Evolutionary conservation across 2,329 filamentous ascomycete genomes (phyloP), one percentile per base, ranked within the genome.

Genomic region (Elsinoe fawcettii): DNA sequence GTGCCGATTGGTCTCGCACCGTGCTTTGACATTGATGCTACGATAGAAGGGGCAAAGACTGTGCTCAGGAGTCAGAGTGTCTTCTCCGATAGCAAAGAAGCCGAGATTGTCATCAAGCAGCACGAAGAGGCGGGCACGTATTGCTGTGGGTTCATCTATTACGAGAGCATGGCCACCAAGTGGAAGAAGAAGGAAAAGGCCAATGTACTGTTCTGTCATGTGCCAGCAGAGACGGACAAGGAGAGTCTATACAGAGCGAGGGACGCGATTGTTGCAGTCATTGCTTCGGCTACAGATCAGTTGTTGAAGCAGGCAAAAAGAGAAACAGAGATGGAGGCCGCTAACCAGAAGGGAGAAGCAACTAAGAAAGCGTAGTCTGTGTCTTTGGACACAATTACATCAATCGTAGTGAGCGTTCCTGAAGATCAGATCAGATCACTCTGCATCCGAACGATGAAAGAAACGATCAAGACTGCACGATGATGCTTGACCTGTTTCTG

Each of bases 71-170:
- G 49, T 30, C 51, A 37, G 36, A 27, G 14, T 12, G 30, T n/a
- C n/a, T 51, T 46, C 25, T 20, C 20, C 8, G 6, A 14, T 2
- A 27, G 18, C 8, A 8, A 36, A 11, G 27, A 36, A 36, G 54
- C 30, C 22, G 56, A 53, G 12, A 47, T 59, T 41, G 39, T 32
- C 39, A 46, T 59, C 36, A 49, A 54, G 32, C 25, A 43, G n/a
- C 59, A 60, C 43, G 49, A 51, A 23, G 59, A 60, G 18, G 46
- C 56, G 11, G 59, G 59, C 6, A 41, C 41, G 18, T 60, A 58
- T 55, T 56, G 59, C 23, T 60, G 59, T 43, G 59, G 59, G 7
- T 60, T 58, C 46, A 58, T 58, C 23, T 60, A 58, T 14, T 60
- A 60, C 41, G 59, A 60, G 56, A 56, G 51, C 36, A 23, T 60